Conservation (phyloP, 2,329 filamentous ascomycete species). For the Tolypocladium tundrense region DNA sequence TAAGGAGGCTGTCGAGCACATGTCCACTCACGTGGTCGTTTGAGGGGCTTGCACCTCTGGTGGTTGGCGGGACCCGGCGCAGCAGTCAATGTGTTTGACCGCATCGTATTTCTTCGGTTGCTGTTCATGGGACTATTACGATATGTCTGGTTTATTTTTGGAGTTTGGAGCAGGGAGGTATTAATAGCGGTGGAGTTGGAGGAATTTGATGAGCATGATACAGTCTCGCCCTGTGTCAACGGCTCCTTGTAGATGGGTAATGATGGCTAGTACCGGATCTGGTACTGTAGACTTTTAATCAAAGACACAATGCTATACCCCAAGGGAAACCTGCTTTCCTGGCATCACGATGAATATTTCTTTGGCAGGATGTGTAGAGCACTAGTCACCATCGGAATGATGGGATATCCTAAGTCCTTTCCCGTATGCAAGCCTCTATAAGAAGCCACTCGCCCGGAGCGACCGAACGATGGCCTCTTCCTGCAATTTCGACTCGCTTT, state of each 20-base stretch:
- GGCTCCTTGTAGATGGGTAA: background rate
- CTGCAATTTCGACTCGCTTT: constrained; percentile 17
- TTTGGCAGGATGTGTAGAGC: background rate
- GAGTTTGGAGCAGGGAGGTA: background rate
- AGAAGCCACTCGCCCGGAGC: constrained; percentile 31
- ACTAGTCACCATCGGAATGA: background rate
- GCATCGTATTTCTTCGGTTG: background rate
- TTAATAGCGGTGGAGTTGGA: background rate
- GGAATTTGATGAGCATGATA: background rate
- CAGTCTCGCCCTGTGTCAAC: background rate
- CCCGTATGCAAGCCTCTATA: constrained; percentile 7
- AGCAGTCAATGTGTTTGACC: background rate
- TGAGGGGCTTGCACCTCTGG: constrained; percentile 11
- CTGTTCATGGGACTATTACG: background rate
- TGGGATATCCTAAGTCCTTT: background rate
- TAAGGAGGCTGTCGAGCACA: constrained; percentile 52
- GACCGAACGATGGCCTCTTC: constrained; percentile 31
- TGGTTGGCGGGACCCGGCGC: background rate
- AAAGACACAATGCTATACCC: background rate
- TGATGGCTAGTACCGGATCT: background rate
- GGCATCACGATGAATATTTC: background rate
- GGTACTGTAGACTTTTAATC: background rate
- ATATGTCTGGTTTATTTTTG: background rate
- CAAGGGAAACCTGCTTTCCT: background rate
- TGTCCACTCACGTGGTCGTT: constrained; percentile 52